Conservation (phyloP, 2,329 filamentous ascomycete genomes). For the Trichoderma atroviride region DNA sequence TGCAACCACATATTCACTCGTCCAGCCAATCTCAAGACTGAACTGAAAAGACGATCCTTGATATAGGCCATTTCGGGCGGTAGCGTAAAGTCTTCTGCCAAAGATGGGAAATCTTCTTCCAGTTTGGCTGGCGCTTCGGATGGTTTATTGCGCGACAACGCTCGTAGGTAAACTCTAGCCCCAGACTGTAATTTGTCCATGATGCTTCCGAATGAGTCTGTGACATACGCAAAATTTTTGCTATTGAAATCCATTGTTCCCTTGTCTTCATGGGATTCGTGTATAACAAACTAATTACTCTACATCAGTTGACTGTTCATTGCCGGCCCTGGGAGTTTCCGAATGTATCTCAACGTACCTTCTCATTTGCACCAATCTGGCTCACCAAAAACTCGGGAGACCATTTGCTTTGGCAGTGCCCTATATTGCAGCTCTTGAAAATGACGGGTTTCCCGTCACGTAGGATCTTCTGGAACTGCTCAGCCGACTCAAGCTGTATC, state of each 20-base stretch:
- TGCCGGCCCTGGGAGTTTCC: neutral
- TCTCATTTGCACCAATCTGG: constrained; percentile 61
- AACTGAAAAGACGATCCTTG: constrained; percentile 69
- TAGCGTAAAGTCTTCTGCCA: constrained; percentile 71
- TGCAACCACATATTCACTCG: constrained; percentile 87
- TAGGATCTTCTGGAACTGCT: constrained; percentile 64
- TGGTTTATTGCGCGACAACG: constrained; percentile 70
- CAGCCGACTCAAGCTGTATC: constrained; percentile 52
- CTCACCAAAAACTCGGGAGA: constrained; percentile 66
- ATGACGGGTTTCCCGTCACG: constrained; percentile 58
- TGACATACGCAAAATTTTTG: constrained; percentile 81
- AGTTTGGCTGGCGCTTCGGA: constrained; percentile 71
- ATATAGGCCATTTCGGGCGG: constrained; percentile 64
- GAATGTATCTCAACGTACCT: constrained; percentile 48
- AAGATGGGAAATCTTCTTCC: constrained; percentile 67
- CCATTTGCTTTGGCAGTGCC: constrained; percentile 69
- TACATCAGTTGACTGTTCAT: constrained; percentile 1
- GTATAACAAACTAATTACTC: constrained; percentile 73
- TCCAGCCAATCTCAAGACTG: constrained; percentile 77
- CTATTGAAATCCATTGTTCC: constrained; percentile 76
- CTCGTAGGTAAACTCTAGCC: constrained; percentile 73
- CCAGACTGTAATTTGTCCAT: constrained; percentile 62
- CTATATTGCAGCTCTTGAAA: constrained; percentile 67
- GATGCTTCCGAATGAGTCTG: constrained; percentile 68
- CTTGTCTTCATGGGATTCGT: constrained; percentile 59